Base-by-base conservation (phyloP, 108 stramenopile species). In the Mediolabrus comicus region DNA sequence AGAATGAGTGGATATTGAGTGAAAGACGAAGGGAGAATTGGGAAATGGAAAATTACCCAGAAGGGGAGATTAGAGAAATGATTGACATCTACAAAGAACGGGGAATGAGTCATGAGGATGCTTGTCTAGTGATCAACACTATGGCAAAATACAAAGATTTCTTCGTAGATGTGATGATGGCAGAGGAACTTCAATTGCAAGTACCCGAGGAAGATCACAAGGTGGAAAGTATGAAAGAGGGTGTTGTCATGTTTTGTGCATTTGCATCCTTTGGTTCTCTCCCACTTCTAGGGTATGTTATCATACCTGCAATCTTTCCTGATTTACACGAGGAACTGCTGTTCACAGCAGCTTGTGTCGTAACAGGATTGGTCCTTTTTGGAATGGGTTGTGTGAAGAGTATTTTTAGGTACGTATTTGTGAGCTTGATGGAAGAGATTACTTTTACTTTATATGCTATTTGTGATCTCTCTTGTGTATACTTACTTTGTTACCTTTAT, bases 101-200 rank as follows among this genome's bases (percentile, higher is more conserved):
- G 46, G 97, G 97, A 3, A 89, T 97, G 90, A 70, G 43, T 22
- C 59, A 66, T 31, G 84, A 89, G 51, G 97, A 97, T 81, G 97
- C 97, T 24, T 76, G 74, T 52, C 16, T 69, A 9, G 92, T 96
- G n/a, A 92, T 97, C 54, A 72, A 80, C 52, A 97, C 92, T 25
- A 96, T 98, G 91, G 62, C 96, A 16, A 96, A 97, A 74, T 97
- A 98, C 83, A 88, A 94, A 57, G 90, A 96, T 27, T 98, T 97
- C 78, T 99, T 99, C 72, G 97, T 99, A 0, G 94, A 98, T 81
- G 70, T 96, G 13, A 97, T 99, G 97, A 98, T 99, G 97, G 74
- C 84, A 3, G 96, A 97, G 59, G 98, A 98, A 71, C 84, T 99
- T 53, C 87, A 93, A 36, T 72, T 97, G 60, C 92, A 93, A 75